These are phyloP conservation scores for Ramichloridium luteum DNA, from an alignment of 2,329 filamentous ascomycete species.

Conservation along the genomic window DNA sequence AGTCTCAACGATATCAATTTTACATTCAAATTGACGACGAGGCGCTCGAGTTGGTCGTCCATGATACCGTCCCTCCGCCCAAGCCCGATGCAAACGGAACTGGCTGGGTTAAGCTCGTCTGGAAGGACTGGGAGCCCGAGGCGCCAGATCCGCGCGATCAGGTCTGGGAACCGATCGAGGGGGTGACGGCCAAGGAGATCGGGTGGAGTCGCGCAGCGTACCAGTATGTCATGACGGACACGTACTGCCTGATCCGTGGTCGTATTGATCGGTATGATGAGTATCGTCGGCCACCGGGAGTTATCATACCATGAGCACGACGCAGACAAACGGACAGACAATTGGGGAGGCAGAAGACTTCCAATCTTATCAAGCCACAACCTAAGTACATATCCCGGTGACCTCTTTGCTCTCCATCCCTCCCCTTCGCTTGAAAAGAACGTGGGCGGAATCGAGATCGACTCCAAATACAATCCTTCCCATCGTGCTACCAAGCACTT, in stretches of 20 bases:
- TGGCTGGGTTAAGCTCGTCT: conserved; percentile 6
- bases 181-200: not conserved
- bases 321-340: too few species aligned
- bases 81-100: not conserved
- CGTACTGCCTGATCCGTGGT: conserved; percentile 2
- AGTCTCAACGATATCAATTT: conserved; percentile 10
- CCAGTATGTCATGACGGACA: not conserved
- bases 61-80: not conserved
- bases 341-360: too few species aligned
- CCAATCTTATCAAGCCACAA: too few species aligned
- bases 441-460: too few species aligned
- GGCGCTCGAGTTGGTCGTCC: conserved; percentile 7
- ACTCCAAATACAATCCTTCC: conserved; percentile 2
- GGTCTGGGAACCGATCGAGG: conserved; percentile 1
- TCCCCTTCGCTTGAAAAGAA: too few species aligned
- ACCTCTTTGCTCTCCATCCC: too few species aligned
- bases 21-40: conserved; percentile 11
- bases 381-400: too few species aligned
- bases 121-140: conserved; percentile 4
- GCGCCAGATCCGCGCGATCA: not conserved
- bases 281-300: conserved; percentile 3
- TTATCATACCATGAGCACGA: too few species aligned
- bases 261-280: conserved; percentile 1
- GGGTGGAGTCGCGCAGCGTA: conserved; percentile 2
- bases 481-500: conserved; percentile 4